Evolutionary conservation across 257 asterid species (phyloP).

Genomic region (Solanum chilense): DNA sequence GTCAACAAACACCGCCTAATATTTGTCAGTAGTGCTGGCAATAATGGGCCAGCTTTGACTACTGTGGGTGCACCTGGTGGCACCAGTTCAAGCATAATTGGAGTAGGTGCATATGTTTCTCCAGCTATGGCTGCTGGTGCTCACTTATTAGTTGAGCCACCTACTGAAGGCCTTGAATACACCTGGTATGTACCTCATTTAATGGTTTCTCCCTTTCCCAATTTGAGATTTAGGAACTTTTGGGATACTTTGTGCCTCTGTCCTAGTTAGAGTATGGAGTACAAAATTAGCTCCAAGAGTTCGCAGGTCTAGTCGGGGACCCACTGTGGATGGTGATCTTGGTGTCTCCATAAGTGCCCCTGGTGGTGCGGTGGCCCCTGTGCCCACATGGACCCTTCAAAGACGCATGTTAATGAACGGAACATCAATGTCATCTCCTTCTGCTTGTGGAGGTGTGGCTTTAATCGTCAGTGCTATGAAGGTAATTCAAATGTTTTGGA

Average conservation of each 20-base stretch:
- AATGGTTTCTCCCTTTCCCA: neutral
- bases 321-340: slow-evolving; percentile 91
- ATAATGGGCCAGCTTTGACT: slow-evolving; percentile 88
- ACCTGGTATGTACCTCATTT: slow-evolving; percentile 55
- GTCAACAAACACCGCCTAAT: slow-evolving; percentile 79
- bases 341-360: slow-evolving; percentile 95
- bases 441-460: slow-evolving; percentile 97
- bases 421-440: slow-evolving; percentile 98
- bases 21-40: slow-evolving; percentile 96
- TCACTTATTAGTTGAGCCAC: slow-evolving; percentile 86
- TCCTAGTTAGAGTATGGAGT: slow-evolving; percentile 7
- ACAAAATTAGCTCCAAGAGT: slow-evolving; percentile 12
- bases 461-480: slow-evolving; percentile 94
- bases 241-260: neutral
- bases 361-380: slow-evolving; percentile 99
- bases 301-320: slow-evolving; percentile 99
- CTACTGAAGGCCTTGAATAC: slow-evolving; percentile 92
- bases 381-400: slow-evolving; percentile 99
- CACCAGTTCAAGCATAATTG: slow-evolving; percentile 91
- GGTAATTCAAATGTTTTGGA: slow-evolving; percentile 29
- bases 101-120: slow-evolving; percentile 97
- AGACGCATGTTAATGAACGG: slow-evolving; percentile 97
- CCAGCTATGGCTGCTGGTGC: slow-evolving; percentile 99
- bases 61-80: slow-evolving; percentile 99
- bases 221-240: neutral